A percentile compares a stretch with the other conserved stretches of the same genome.
Evolutionary conservation across 805 yeast genomes (phyloP).

Genomic region (Lipomyces sp.): DNA sequence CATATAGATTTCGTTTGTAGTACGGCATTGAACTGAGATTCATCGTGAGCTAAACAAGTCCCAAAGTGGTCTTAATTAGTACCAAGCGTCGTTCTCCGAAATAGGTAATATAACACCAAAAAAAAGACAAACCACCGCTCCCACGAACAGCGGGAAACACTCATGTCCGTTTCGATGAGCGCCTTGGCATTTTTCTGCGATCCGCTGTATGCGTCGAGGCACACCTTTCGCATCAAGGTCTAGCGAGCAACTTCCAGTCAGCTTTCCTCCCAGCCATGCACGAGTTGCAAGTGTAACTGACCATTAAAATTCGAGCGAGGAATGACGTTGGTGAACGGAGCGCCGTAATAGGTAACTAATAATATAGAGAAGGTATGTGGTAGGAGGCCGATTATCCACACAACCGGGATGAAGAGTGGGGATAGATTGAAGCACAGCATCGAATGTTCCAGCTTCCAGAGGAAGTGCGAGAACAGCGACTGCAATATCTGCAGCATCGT

Average conservation of each 20-base stretch:
- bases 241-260: background rate
- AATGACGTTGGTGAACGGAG: conserved; percentile 22
- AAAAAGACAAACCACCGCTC: conserved; percentile 24
- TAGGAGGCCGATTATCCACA: conserved; percentile 26
- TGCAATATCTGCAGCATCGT: conserved; percentile 2
- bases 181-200: conserved; percentile 27
- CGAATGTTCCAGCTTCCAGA: conserved; percentile 24
- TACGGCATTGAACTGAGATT: conserved; percentile 18
- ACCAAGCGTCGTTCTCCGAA: background rate
- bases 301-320: conserved; percentile 25
- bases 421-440: conserved; percentile 28
- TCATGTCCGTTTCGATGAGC: conserved; percentile 31
- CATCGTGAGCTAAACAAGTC: conserved; percentile 18
- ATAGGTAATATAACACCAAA: background rate
- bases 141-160: conserved; percentile 30
- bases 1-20: conserved; percentile 26
- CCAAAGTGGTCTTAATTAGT: background rate
- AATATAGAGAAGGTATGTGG: conserved; percentile 31
- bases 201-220: conserved; percentile 9
- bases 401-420: conserved; percentile 22
- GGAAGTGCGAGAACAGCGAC: background rate
- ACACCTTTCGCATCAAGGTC: conserved; percentile 19
- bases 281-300: background rate
- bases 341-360: conserved; percentile 20
- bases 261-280: background rate